Percentiles rank a stretch among this genome's conserved stretches.
Conservation (phyloP, 129 eudicot species). For the Flaveria ramosissima region DNA sequence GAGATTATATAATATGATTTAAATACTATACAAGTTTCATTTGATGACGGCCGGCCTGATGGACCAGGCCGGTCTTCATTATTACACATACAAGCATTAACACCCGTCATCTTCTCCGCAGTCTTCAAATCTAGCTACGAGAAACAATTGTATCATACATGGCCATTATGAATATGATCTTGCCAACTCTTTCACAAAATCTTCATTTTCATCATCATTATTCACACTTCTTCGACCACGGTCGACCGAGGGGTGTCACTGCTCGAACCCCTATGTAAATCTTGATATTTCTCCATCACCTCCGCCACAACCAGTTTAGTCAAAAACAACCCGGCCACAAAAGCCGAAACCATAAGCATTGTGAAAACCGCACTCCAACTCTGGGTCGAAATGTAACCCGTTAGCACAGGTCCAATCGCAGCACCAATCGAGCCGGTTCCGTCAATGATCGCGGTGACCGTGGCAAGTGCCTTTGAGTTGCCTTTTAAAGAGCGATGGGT, state of each 20-base stretch:
- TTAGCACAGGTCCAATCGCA: slow-evolving; percentile 86
- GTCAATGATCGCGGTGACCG: slow-evolving; percentile 91
- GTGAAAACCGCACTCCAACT: slow-evolving; percentile 86
- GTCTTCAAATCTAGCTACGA: slow-evolving; percentile 18
- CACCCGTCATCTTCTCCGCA: not conserved
- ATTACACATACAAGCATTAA: slow-evolving; percentile 31
- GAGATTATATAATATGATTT: not conserved
- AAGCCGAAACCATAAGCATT: slow-evolving; percentile 75
- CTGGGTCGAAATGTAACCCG: slow-evolving; percentile 71
- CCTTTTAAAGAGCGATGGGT: slow-evolving; percentile 84
- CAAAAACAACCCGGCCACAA: slow-evolving; percentile 83
- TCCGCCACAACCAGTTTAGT: slow-evolving; percentile 76
- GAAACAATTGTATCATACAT: slow-evolving; percentile 30
- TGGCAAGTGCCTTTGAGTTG: slow-evolving; percentile 82
- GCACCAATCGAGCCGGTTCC: slow-evolving; percentile 98
- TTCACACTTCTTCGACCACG: slow-evolving; percentile 33
- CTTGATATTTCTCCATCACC: slow-evolving; percentile 54
- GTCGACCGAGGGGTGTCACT: slow-evolving; percentile 10
- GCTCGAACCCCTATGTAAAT: slow-evolving; percentile 25
- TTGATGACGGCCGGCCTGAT: slow-evolving; percentile 8
- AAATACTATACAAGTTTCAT: slow-evolving; percentile 9
- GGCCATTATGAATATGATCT: too few species aligned
- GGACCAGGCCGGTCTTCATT: not conserved
- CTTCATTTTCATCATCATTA: slow-evolving; percentile 11
- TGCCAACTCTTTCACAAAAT: slow-evolving; percentile 13